phyloP scores from a whole-genome alignment of 164 flowering plant genomes.

The Vitis rotundifolia region DNA sequence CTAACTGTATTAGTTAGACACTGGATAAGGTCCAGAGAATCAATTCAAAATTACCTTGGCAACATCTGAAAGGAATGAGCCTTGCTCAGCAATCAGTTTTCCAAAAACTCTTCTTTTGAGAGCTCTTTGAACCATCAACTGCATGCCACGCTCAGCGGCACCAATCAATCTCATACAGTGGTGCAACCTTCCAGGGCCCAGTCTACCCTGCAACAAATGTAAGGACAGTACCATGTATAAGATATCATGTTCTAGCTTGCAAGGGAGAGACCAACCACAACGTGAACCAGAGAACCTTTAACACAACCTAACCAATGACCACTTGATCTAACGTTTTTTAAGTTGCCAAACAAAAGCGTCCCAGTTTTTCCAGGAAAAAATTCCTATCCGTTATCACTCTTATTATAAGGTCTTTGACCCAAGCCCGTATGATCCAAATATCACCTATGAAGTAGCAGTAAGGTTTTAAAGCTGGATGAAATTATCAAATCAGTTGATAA shows the following conservation, averaged over 20 bases:
- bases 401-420: no score
- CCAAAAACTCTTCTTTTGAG: constrained; percentile 79
- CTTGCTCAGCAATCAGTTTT: constrained; percentile 90
- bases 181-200: constrained; percentile 97
- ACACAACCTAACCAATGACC: no score
- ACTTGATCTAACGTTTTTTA: no score
- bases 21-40: not conserved
- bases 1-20: no score
- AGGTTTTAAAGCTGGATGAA: no score
- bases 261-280: not conserved
- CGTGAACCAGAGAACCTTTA: no score
- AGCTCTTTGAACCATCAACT: constrained; percentile 81
- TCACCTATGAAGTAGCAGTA: no score
- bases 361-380: not conserved
- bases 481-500: no score
- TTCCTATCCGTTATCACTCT: not conserved
- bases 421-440: no score
- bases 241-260: not conserved
- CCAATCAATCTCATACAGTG: constrained; percentile 96
- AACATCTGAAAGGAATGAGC: constrained; percentile 86
- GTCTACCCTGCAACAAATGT: constrained; percentile 68
- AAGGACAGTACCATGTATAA: constrained; percentile 1
- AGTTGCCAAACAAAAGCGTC: not conserved
- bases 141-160: constrained; percentile 93
- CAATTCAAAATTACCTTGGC: constrained; percentile 66